Evolutionary conservation across 2,329 filamentous ascomycete species (phyloP).

Genomic region (Arthrobotrys conoides): DNA sequence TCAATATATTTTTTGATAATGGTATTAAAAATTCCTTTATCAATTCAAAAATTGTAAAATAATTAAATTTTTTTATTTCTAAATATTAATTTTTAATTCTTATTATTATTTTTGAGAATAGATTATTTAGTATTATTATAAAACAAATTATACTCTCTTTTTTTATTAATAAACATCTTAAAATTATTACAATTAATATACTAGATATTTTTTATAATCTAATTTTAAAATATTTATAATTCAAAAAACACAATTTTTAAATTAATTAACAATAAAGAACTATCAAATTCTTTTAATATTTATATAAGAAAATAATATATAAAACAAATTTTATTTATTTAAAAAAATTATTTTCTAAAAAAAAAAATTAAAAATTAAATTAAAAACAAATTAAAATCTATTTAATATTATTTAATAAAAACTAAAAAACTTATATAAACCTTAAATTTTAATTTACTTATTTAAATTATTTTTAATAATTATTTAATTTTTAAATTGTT

Average conservation of each 20-base stretch:
- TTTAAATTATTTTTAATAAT: neutral
- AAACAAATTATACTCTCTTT: neutral
- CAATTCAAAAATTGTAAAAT: too few relatives aligned
- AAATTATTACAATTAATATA: conserved; percentile 2
- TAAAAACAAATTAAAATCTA: too few relatives aligned
- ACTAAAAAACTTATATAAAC: conserved; percentile 5
- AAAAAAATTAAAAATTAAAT: conserved; percentile 18
- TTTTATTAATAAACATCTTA: neutral
- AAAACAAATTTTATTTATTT: neutral
- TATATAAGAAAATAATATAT: neutral
- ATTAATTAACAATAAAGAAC: conserved; percentile 2
- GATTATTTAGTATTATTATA: too few relatives aligned
- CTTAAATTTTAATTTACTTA: conserved; percentile 16
- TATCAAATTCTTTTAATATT: too few relatives aligned
- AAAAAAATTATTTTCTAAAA: conserved; percentile 4
- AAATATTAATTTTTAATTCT: too few relatives aligned
- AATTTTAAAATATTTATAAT: conserved; percentile 7
- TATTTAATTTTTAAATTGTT: conserved; percentile 5
- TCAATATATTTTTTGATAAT: too few relatives aligned
- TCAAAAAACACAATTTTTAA: conserved; percentile 5
- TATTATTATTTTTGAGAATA: too few relatives aligned
- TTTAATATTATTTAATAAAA: too few relatives aligned
- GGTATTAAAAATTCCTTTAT: too few relatives aligned
- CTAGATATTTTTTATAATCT: too few relatives aligned
- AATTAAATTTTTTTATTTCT: too few relatives aligned